These are phyloP conservation scores for Coelastrella sp. DNA, from an alignment of 139 green algal genomes.

Conservation along the genomic window DNA sequence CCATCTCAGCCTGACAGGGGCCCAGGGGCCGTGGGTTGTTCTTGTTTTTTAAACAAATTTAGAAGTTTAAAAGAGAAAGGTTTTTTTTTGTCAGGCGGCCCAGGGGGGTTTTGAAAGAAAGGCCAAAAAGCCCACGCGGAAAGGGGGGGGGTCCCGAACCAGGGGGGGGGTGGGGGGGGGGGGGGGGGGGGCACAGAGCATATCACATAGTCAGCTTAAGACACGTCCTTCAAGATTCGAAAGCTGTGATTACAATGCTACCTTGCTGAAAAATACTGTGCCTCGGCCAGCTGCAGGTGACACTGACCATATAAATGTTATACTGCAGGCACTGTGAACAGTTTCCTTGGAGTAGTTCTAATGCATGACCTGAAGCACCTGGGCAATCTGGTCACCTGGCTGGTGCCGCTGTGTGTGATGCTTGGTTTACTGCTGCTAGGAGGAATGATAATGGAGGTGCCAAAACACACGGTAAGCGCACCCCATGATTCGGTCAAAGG, in stretches of 20 bases:
- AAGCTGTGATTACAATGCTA: neutral
- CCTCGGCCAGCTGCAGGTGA: neutral
- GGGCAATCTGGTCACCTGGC: neutral
- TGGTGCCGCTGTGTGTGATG: neutral
- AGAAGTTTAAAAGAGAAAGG: too few relatives aligned
- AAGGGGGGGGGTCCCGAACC: too few relatives aligned
- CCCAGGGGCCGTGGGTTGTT: too few relatives aligned
- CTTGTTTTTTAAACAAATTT: too few relatives aligned
- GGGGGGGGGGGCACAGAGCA: too few relatives aligned
- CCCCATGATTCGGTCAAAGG: neutral
- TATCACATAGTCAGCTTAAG: too few relatives aligned
- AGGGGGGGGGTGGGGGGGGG: too few relatives aligned
- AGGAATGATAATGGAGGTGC: constrained; percentile 11
- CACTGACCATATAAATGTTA: neutral
- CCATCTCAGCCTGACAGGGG: too few relatives aligned
- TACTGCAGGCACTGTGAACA: constrained; percentile 11
- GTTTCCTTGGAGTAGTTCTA: neutral
- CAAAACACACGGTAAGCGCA: neutral
- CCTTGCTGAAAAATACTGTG: neutral
- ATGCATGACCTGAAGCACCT: constrained; percentile 10
- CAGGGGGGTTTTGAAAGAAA: too few relatives aligned
- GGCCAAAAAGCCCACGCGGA: too few relatives aligned
- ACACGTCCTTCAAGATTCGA: neutral
- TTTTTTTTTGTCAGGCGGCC: too few relatives aligned
- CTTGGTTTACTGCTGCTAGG: neutral